A percentile compares a stretch with the other conserved stretches of the same genome.
These are phyloP conservation scores for Thermothielavioides terrestris DNA, from an alignment of 495 filamentous ascomycete species.

Conservation along the genomic window DNA sequence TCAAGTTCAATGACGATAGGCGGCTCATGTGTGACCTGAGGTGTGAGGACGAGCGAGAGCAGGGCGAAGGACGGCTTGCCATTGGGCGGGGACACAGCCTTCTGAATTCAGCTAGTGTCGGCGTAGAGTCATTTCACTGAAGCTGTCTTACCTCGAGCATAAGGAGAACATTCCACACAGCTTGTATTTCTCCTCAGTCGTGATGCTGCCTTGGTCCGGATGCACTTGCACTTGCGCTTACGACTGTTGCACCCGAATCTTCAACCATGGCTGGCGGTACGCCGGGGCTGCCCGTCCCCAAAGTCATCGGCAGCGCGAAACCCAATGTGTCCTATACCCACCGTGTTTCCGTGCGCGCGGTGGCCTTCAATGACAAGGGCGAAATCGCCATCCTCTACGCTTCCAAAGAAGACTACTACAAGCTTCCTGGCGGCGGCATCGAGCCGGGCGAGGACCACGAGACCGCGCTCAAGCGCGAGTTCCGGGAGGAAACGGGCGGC, in stretches of 20 bases:
- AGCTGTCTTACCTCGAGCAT: too few species aligned
- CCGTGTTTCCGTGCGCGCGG: constrained; percentile 13
- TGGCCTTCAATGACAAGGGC: constrained; percentile 10
- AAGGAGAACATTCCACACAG: too few species aligned
- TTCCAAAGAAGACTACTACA: constrained; percentile 19
- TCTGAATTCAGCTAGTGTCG: too few species aligned
- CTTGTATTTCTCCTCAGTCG: too few species aligned
- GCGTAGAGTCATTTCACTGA: too few species aligned
- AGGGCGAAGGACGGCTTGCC: too few species aligned
- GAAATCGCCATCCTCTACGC: constrained; percentile 18
- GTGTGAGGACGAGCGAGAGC: too few species aligned
- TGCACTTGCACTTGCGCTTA: too few species aligned
- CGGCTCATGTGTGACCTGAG: too few species aligned
- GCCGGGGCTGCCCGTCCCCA: not conserved
- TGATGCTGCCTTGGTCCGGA: too few species aligned
- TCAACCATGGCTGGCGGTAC: too few species aligned
- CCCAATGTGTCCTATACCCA: constrained; percentile 9
- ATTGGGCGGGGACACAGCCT: too few species aligned
- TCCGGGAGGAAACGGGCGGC: constrained; percentile 22
- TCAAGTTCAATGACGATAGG: not conserved
- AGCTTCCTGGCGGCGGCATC: constrained; percentile 23
- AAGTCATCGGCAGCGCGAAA: constrained; percentile 15
- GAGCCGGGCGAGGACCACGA: constrained; percentile 17
- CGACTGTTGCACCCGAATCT: not conserved
- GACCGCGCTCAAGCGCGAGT: constrained; percentile 12